These are phyloP conservation scores for Suhomyces sp. DNA, from an alignment of 805 yeast genomes.

Conservation along the genomic window DNA sequence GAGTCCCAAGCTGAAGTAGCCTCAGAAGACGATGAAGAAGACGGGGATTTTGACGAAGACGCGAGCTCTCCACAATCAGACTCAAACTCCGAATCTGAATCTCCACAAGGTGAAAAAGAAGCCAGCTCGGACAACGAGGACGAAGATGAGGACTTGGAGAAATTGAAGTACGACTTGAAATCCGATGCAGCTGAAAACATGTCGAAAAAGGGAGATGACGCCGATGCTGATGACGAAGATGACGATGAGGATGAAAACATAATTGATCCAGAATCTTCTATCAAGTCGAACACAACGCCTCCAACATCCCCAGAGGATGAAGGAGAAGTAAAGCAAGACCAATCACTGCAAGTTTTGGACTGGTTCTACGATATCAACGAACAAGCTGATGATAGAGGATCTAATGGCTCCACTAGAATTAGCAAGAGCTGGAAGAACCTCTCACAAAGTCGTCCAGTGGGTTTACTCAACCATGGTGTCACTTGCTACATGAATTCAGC, in stretches of 20 bases:
- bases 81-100: slow-evolving; percentile 2
- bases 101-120: slow-evolving; percentile 4
- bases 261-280: background rate
- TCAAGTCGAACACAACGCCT: slow-evolving; percentile 8
- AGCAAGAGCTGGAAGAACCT: slow-evolving; percentile 70
- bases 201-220: background rate
- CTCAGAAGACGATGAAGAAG: slow-evolving; percentile 3
- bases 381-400: slow-evolving; percentile 57
- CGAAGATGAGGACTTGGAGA: slow-evolving; percentile 15
- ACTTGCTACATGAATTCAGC: slow-evolving; percentile 97
- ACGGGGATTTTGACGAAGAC: slow-evolving; percentile 6
- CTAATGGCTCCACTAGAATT: slow-evolving; percentile 57
- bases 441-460: slow-evolving; percentile 57
- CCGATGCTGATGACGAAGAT: too few species aligned
- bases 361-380: slow-evolving; percentile 61
- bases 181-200: slow-evolving; percentile 13
- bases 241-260: too few species aligned
- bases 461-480: slow-evolving; percentile 87
- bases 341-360: slow-evolving; percentile 4
- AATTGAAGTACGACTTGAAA: slow-evolving; percentile 15
- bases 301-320: slow-evolving; percentile 9
- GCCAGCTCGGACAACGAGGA: slow-evolving; percentile 29
- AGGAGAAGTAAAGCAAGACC: slow-evolving; percentile 1
- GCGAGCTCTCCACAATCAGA: too few species aligned
- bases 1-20: slow-evolving; percentile 15